phyloP scores from a whole-genome alignment of 2,329 filamentous ascomycete genomes.

The Exophiala bonariae region DNA sequence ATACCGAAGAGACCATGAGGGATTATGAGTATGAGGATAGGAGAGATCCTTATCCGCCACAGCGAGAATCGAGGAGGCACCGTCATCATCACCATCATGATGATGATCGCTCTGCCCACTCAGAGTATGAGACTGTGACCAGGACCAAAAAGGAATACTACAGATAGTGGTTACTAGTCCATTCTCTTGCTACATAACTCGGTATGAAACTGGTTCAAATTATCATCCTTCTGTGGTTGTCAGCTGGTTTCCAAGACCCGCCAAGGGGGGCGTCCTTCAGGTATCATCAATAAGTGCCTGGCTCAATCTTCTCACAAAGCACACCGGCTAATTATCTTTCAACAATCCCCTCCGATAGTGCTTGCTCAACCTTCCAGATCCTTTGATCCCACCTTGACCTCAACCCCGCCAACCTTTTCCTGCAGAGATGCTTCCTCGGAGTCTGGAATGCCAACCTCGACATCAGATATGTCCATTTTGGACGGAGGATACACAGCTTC shows the following conservation, averaged over 20 bases:
- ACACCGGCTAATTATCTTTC: no score
- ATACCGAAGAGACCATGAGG: conserved; percentile 22
- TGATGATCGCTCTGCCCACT: conserved; percentile 18
- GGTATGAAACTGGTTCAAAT: no score
- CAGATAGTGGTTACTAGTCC: neutral
- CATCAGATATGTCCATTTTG: conserved; percentile 19
- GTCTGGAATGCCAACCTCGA: conserved; percentile 14
- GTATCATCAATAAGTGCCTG: no score
- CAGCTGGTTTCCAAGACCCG: no score
- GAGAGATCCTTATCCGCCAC: conserved; percentile 13
- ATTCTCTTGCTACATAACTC: no score
- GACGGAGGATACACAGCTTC: conserved; percentile 39
- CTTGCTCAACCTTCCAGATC: conserved; percentile 3
- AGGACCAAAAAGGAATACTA: conserved; percentile 17
- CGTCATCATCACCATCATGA: conserved; percentile 16
- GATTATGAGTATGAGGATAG: conserved; percentile 21
- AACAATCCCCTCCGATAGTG: no score
- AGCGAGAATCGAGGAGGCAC: conserved; percentile 7
- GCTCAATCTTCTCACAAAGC: no score
- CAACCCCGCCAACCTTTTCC: conserved; percentile 14
- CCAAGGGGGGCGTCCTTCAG: no score
- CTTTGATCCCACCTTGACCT: conserved; percentile 16
- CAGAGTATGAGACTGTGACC: conserved; percentile 12
- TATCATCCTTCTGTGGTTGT: no score
- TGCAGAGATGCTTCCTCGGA: conserved; percentile 15